phyloP scores from a whole-genome alignment of 148 eudicot species.

The Pharnaceum exiguum region DNA sequence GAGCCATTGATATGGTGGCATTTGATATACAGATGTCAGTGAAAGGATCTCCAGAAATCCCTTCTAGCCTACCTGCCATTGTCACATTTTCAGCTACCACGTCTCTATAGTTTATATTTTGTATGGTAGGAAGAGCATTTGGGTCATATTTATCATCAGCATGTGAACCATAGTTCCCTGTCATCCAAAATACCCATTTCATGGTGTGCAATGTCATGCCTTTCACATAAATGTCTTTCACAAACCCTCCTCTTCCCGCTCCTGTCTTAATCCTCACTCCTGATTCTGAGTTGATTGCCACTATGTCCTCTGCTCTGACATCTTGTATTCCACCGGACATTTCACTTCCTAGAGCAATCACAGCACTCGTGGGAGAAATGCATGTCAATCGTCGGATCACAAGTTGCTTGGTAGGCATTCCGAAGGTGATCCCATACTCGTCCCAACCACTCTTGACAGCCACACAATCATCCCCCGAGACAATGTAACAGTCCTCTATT shows the following conservation, averaged over 20 bases:
- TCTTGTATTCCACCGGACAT: conserved; percentile 97
- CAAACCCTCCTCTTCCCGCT: conserved; percentile 77
- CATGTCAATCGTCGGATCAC: conserved; percentile 74
- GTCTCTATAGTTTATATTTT: conserved; percentile 77
- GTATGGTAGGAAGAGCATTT: conserved; percentile 57
- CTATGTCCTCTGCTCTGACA: conserved; percentile 79
- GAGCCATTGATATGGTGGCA: conserved; percentile 61
- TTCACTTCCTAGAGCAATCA: conserved; percentile 88
- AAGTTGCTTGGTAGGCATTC: conserved; percentile 87
- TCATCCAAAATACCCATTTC: conserved; percentile 96
- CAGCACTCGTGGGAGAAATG: conserved; percentile 85
- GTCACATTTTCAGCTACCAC: conserved; percentile 73
- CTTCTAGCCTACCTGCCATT: conserved; percentile 73
- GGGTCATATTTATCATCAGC: conserved; percentile 73
- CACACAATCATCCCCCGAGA: conserved; percentile 90
- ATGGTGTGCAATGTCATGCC: conserved; percentile 75
- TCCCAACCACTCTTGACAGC: conserved; percentile 99
- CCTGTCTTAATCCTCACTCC: conserved; percentile 87
- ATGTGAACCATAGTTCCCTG: conserved; percentile 86
- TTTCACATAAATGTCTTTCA: conserved; percentile 71
- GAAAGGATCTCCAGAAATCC: conserved; percentile 72
- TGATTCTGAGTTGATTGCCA: conserved; percentile 78
- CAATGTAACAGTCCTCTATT: conserved; percentile 89
- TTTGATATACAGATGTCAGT: conserved; percentile 84
- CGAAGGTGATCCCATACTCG: conserved; percentile 78